These are phyloP conservation scores for Diplodia mutila DNA, from an alignment of 2,329 filamentous ascomycete species.

Conservation along the genomic window DNA sequence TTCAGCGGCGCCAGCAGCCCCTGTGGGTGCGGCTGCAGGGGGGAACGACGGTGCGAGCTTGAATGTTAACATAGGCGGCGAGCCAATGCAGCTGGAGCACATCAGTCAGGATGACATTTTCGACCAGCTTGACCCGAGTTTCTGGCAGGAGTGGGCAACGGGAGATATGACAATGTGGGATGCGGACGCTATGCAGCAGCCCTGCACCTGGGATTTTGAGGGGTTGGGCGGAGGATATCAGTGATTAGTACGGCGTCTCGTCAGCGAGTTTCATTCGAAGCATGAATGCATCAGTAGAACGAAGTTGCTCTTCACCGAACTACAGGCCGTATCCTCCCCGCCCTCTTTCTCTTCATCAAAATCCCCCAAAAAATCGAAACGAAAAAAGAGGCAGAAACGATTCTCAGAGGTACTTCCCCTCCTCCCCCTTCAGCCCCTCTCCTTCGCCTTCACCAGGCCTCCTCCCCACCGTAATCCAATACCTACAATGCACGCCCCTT, in stretches of 20 bases:
- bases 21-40: no score
- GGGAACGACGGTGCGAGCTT: background rate
- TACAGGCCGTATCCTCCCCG: background rate
- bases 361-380: background rate
- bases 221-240: background rate
- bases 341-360: background rate
- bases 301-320: background rate
- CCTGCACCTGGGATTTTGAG: conserved; percentile 2
- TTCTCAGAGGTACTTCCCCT: background rate
- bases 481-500: background rate
- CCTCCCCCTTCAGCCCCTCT: no score
- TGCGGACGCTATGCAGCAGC: conserved; percentile 2
- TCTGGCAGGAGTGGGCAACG: conserved; percentile 13
- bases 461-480: background rate
- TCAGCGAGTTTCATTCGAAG: background rate
- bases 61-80: background rate
- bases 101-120: conserved; percentile 13
- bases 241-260: background rate
- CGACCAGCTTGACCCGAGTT: conserved; percentile 5
- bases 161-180: conserved; percentile 15
- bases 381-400: background rate
- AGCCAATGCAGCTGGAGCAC: conserved; percentile 15
- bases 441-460: background rate
- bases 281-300: background rate
- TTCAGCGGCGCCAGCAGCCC: background rate